Conservation (phyloP, 352 stramenopile genomes). For the Globisporangium solare region DNA sequence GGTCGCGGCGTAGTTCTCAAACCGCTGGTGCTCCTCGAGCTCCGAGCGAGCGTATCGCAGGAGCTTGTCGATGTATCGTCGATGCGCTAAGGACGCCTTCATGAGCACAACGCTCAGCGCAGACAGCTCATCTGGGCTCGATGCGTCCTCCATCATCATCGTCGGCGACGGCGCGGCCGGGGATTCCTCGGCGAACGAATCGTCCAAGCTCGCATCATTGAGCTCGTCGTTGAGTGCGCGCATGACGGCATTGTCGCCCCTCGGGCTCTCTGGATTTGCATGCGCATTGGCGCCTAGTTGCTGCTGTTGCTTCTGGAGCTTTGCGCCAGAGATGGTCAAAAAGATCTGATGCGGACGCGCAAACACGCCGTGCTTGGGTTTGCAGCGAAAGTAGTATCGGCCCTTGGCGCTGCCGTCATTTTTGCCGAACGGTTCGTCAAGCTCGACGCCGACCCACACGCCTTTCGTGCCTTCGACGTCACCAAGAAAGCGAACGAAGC, state of each 20-base stretch:
- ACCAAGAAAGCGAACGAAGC: slow-evolving; percentile 71
- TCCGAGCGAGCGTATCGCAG: slow-evolving; percentile 63
- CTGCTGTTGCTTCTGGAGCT: slow-evolving; percentile 46
- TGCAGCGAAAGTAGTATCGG: slow-evolving; percentile 73
- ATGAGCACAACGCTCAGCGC: slow-evolving; percentile 58
- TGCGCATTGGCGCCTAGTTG: slow-evolving; percentile 13
- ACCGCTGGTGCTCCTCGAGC: slow-evolving; percentile 72
- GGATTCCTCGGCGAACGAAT: slow-evolving; percentile 13
- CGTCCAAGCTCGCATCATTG: slow-evolving; percentile 13
- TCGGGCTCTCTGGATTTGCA: slow-evolving; percentile 16
- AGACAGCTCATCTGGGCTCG: slow-evolving; percentile 29
- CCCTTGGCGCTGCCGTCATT: slow-evolving; percentile 84
- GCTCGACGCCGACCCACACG: slow-evolving; percentile 71
- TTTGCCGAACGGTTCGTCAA: slow-evolving; percentile 73
- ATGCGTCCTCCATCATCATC: background rate
- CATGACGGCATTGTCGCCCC: slow-evolving; percentile 24
- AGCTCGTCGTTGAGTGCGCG: slow-evolving; percentile 20
- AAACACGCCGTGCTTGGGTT: slow-evolving; percentile 78
- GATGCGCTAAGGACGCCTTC: slow-evolving; percentile 57
- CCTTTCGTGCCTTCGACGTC: slow-evolving; percentile 70
- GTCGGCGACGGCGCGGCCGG: slow-evolving; percentile 20
- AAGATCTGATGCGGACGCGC: slow-evolving; percentile 73
- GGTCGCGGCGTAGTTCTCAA: slow-evolving; percentile 67
- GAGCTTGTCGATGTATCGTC: slow-evolving; percentile 64
- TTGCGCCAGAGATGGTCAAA: slow-evolving; percentile 51